Percentiles rank a stretch among this genome's conserved stretches.
Conservation (phyloP, 1,139 yeast species). For the Geotrichum candidum region DNA sequence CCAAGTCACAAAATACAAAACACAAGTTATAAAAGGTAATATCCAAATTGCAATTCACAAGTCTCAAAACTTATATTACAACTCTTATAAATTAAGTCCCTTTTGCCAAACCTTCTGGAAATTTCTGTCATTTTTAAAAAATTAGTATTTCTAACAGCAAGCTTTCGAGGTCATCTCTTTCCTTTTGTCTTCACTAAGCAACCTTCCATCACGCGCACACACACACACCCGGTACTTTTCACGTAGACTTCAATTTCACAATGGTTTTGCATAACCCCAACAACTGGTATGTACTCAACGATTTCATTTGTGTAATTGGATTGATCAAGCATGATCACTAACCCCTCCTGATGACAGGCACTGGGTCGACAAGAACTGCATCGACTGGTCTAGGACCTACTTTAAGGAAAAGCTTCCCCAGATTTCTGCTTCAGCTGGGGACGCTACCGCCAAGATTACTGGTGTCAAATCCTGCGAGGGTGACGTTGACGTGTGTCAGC, state of each 20-base stretch:
- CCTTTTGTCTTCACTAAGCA: not conserved
- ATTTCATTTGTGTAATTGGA: not conserved
- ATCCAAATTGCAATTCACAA: not conserved
- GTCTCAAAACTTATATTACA: not conserved
- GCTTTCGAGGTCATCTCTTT: not conserved
- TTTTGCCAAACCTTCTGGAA: not conserved
- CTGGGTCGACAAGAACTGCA: constrained; percentile 98
- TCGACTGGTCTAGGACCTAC: constrained; percentile 80
- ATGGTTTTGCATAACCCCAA: constrained; percentile 74
- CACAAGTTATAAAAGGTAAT: not conserved
- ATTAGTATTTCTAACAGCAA: not conserved
- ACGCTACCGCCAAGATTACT: constrained; percentile 42
- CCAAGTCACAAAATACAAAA: not conserved
- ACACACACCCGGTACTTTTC: not conserved
- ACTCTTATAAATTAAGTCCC: not conserved
- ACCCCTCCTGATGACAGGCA: constrained; percentile 45
- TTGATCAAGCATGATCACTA: not conserved
- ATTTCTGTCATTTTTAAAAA: not conserved
- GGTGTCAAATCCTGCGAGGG: constrained; percentile 75
- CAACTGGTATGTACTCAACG: constrained; percentile 42
- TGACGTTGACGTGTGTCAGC: constrained; percentile 92
- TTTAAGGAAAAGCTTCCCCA: constrained; percentile 57
- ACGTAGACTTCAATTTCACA: constrained; percentile 5
- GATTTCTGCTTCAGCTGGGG: constrained; percentile 39
- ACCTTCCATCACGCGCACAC: not conserved